A percentile compares a stretch with the other conserved stretches of the same genome.
phyloP scores from a whole-genome alignment of 768 basidiomycete species.

The Naganishia randhawae region DNA sequence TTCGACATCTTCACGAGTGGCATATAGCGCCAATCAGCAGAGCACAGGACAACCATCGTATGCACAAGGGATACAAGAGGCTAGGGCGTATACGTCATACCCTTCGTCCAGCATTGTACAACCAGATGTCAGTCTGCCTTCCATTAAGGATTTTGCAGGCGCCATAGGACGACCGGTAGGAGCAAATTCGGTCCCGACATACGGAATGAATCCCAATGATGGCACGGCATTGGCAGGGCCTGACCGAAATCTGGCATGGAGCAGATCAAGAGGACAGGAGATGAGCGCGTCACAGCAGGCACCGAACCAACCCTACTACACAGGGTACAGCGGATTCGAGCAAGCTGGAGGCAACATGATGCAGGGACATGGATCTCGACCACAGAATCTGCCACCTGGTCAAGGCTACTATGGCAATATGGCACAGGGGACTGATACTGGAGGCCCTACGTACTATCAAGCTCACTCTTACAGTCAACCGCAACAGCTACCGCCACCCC shows the following conservation, averaged over 20 bases:
- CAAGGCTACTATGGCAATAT: slow-evolving; percentile 1
- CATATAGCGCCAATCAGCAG: slow-evolving; percentile 11
- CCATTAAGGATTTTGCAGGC: neutral
- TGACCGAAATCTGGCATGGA: neutral
- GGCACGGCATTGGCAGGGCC: neutral
- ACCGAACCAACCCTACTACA: slow-evolving; percentile 8
- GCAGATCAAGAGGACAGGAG: neutral
- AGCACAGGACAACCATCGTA: slow-evolving; percentile 13
- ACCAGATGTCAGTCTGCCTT: slow-evolving; percentile 15
- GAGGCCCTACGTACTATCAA: slow-evolving; percentile 11
- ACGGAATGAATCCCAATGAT: neutral
- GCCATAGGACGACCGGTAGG: neutral
- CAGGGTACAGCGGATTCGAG: slow-evolving; percentile 7
- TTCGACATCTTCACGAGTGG: neutral
- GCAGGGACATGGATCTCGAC: slow-evolving; percentile 2
- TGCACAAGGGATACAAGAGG: neutral
- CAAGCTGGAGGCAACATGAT: slow-evolving; percentile 2
- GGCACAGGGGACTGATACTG: neutral
- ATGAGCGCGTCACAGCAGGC: neutral
- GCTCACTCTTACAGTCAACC: slow-evolving; percentile 9
- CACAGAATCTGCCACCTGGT: neutral
- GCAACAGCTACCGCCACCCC: neutral
- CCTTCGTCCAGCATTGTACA: neutral
- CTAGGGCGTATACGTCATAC: neutral
- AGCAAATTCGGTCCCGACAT: neutral